These are phyloP conservation scores for Graphiopsis chlorocephala DNA, from an alignment of 2,329 filamentous ascomycete species.

Conservation along the genomic window DNA sequence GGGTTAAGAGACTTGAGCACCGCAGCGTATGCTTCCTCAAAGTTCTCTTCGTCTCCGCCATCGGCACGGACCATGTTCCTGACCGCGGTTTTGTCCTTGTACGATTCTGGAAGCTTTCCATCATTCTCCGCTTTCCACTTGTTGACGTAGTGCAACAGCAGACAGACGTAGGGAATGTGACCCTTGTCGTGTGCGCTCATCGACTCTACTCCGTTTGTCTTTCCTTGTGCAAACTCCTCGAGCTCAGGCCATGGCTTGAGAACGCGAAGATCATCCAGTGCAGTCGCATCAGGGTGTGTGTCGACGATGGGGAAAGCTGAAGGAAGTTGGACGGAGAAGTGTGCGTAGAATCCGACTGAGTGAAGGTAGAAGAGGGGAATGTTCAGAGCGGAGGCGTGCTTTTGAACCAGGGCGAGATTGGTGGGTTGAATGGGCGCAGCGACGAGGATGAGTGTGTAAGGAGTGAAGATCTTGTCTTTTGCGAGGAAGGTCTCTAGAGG, in stretches of 20 bases:
- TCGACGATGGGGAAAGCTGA: conserved; percentile 89
- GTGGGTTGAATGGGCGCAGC: conserved; percentile 57
- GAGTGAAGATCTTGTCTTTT: conserved; percentile 39
- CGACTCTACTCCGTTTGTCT: conserved; percentile 61
- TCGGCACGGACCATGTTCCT: conserved; percentile 73
- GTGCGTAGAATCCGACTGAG: conserved; percentile 88
- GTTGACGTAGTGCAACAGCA: conserved; percentile 78
- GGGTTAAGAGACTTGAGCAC: conserved; percentile 82
- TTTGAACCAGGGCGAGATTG: conserved; percentile 50
- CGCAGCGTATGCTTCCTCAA: conserved; percentile 83
- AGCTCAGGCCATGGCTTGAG: conserved; percentile 85
- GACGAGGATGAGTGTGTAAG: conserved; percentile 61
- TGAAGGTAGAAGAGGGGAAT: conserved; percentile 80
- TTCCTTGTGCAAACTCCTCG: conserved; percentile 60
- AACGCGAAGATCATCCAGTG: conserved; percentile 80
- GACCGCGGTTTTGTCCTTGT: conserved; percentile 85
- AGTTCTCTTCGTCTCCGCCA: conserved; percentile 79
- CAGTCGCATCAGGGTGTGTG: conserved; percentile 86
- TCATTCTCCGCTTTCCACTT: conserved; percentile 72
- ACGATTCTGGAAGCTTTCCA: conserved; percentile 67
- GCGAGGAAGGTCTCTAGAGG: conserved; percentile 45
- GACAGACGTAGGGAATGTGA: conserved; percentile 81
- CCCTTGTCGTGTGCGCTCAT: conserved; percentile 81
- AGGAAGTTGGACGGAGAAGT: conserved; percentile 76
- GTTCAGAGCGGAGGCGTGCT: conserved; percentile 53